Evolutionary conservation across 2,329 filamentous ascomycete genomes (phyloP).

Genomic region (Cercospora citrullina): DNA sequence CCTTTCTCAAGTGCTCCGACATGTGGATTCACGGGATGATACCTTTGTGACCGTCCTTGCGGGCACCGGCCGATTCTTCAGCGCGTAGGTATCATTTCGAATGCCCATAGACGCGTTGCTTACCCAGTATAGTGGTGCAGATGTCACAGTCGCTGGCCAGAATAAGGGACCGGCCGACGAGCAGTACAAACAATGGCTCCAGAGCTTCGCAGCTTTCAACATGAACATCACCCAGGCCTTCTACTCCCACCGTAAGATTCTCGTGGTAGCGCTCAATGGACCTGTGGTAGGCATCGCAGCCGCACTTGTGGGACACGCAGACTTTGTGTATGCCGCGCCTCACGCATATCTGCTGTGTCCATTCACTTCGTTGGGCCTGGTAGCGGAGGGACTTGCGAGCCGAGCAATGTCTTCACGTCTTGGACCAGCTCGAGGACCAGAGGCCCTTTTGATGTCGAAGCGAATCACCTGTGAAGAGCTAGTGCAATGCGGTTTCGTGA

Average conservation of each 20-base stretch:
- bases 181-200: conserved; percentile 61
- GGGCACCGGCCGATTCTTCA: conserved; percentile 79
- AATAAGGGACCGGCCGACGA: conserved; percentile 39
- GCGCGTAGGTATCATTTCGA: conserved; percentile 62
- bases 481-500: conserved; percentile 76
- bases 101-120: not conserved
- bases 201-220: conserved; percentile 75
- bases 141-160: conserved; percentile 60
- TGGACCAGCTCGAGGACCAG: conserved; percentile 79
- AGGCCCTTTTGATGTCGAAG: conserved; percentile 89
- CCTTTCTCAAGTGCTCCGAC: conserved; percentile 69
- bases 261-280: conserved; percentile 87
- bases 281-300: conserved; percentile 87
- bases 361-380: conserved; percentile 84
- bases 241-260: conserved; percentile 90
- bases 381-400: conserved; percentile 82
- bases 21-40: conserved; percentile 76
- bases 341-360: conserved; percentile 85
- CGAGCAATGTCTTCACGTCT: conserved; percentile 76
- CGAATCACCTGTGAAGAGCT: conserved; percentile 73
- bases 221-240: conserved; percentile 87
- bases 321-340: conserved; percentile 88
- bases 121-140: conserved; percentile 65
- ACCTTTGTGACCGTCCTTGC: conserved; percentile 83
- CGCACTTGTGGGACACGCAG: conserved; percentile 76